phyloP scores from a whole-genome alignment of 768 basidiomycete species.

The Lentinula sp. region DNA sequence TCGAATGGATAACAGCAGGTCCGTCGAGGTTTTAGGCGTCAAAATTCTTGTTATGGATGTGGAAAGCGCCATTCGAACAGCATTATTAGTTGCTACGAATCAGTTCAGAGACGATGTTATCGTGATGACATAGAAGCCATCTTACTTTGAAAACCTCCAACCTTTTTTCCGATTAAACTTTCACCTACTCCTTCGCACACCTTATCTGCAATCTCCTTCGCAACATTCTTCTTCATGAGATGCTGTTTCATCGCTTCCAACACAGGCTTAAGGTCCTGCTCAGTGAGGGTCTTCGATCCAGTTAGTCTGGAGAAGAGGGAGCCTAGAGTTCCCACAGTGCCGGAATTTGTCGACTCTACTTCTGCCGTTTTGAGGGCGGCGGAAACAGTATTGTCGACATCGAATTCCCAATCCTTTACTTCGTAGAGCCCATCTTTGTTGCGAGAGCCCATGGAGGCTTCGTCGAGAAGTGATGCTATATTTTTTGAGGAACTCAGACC shows the following conservation, averaged over 20 bases:
- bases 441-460: slow-evolving; percentile 70
- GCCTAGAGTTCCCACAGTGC: slow-evolving; percentile 60
- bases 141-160: slow-evolving; percentile 86
- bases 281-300: slow-evolving; percentile 76
- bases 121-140: slow-evolving; percentile 8
- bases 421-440: slow-evolving; percentile 64
- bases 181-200: slow-evolving; percentile 94
- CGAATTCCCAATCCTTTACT: slow-evolving; percentile 79
- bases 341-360: slow-evolving; percentile 26
- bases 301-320: slow-evolving; percentile 82
- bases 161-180: slow-evolving; percentile 82
- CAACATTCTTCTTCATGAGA: slow-evolving; percentile 98
- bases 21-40: slow-evolving; percentile 96
- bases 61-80: slow-evolving; percentile 79
- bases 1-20: slow-evolving; percentile 87
- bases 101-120: slow-evolving; percentile 7
- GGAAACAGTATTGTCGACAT: slow-evolving; percentile 43
- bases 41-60: slow-evolving; percentile 87
- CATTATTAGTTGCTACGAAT: slow-evolving; percentile 69
- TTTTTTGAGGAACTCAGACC: slow-evolving; percentile 35
- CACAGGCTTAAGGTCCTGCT: slow-evolving; percentile 81
- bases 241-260: slow-evolving; percentile 95
- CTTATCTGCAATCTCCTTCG: slow-evolving; percentile 90
- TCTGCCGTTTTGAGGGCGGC: slow-evolving; percentile 46
- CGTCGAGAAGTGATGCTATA: slow-evolving; percentile 59